These are phyloP conservation scores for Paecilomyces sp. DNA, from an alignment of 2,329 filamentous ascomycete genomes.

Conservation along the genomic window DNA sequence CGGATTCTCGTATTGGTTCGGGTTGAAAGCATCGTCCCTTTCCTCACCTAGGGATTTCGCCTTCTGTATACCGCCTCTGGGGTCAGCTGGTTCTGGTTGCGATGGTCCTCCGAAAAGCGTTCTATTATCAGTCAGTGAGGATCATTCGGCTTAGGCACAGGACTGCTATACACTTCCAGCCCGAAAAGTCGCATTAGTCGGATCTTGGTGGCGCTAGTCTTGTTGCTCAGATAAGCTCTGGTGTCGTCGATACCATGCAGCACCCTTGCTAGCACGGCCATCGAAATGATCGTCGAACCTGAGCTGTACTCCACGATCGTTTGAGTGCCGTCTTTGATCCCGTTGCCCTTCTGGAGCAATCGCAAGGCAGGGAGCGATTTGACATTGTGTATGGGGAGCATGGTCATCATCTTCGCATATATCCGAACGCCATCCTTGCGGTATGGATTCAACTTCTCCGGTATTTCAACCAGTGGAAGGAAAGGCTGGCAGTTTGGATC, in stretches of 20 bases:
- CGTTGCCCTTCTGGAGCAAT: constrained; percentile 11
- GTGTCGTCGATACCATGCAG: constrained; percentile 47
- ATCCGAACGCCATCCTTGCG: constrained; percentile 53
- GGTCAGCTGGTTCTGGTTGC: constrained; percentile 49
- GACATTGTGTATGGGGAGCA: constrained; percentile 58
- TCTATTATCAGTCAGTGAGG: constrained; percentile 15
- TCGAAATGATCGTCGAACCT: constrained; percentile 55
- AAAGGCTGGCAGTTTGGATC: constrained; percentile 52
- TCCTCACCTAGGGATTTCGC: constrained; percentile 38
- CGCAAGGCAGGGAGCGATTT: constrained; percentile 48
- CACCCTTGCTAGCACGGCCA: constrained; percentile 49
- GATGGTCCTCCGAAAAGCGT: constrained; percentile 54
- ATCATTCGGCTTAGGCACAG: neutral
- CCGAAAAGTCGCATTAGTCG: constrained; percentile 55
- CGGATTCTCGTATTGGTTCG: constrained; percentile 50
- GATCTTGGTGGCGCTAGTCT: constrained; percentile 48
- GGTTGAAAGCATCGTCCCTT: constrained; percentile 42
- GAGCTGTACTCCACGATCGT: constrained; percentile 56
- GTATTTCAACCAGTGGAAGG: constrained; percentile 56
- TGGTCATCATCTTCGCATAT: constrained; percentile 61
- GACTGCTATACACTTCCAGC: constrained; percentile 39
- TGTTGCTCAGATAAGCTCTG: constrained; percentile 52
- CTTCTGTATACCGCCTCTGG: constrained; percentile 46
- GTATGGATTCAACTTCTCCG: constrained; percentile 51
- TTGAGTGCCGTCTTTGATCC: constrained; percentile 39